Conservation (phyloP, 192 early-diverging fungal genomes). For the Coemansia furcata region DNA sequence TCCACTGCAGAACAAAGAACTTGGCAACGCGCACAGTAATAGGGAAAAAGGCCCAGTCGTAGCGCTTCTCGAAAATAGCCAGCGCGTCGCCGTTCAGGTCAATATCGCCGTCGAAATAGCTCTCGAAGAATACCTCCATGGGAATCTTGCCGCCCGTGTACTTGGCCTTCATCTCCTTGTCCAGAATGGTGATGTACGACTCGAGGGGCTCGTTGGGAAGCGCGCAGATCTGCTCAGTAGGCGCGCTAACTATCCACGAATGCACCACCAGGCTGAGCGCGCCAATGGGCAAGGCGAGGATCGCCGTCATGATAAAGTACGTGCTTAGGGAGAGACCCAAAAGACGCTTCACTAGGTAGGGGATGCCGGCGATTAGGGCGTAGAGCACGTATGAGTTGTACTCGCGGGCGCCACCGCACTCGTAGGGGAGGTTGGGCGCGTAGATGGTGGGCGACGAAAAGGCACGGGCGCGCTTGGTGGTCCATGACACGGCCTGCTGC, state of each 20-base stretch:
- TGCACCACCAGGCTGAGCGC: conserved; percentile 65
- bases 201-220: conserved; percentile 81
- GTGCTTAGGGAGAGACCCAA: conserved; percentile 63
- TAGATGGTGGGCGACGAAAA: conserved; percentile 45
- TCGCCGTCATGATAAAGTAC: conserved; percentile 59
- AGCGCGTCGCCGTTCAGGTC: conserved; percentile 88
- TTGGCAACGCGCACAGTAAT: conserved; percentile 81
- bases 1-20: conserved; percentile 95
- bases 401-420: conserved; percentile 81
- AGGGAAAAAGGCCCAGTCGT: conserved; percentile 92
- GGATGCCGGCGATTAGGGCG: conserved; percentile 60
- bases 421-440: conserved; percentile 59
- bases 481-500: conserved; percentile 13
- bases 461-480: conserved; percentile 16
- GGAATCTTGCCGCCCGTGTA: conserved; percentile 89
- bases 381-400: conserved; percentile 75
- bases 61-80: conserved; percentile 82
- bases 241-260: conserved; percentile 64
- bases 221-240: conserved; percentile 59
- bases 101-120: conserved; percentile 95
- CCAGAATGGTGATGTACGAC: conserved; percentile 88
- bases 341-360: conserved; percentile 62
- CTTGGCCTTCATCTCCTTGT: conserved; percentile 66
- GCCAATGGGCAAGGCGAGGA: conserved; percentile 72
- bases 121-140: conserved; percentile 97